A percentile compares a stretch with the other conserved stretches of the same genome.
phyloP scores from a whole-genome alignment of 129 eudicot genomes.

The Ambrosia artemisiifolia region DNA sequence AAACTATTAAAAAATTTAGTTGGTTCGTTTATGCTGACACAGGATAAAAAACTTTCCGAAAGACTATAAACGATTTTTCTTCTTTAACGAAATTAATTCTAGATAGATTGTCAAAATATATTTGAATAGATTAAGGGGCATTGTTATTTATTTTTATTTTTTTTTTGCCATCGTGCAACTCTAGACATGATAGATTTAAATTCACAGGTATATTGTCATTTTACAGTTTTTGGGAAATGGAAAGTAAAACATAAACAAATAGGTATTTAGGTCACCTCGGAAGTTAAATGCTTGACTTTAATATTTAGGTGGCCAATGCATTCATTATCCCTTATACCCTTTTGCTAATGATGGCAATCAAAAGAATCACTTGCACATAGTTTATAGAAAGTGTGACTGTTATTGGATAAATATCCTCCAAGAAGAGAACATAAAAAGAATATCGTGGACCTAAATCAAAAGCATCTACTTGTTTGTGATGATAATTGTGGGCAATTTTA shows the following conservation, averaged over 20 bases:
- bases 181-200: background rate
- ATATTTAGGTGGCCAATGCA: background rate
- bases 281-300: background rate
- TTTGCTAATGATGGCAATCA: background rate
- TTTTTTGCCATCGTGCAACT: background rate
- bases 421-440: background rate
- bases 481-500: background rate
- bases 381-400: background rate
- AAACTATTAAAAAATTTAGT: background rate
- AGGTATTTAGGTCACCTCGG: background rate
- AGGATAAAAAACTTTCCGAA: background rate
- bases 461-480: background rate
- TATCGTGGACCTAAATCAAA: background rate
- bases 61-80: no score
- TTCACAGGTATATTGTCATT: background rate
- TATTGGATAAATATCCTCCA: background rate
- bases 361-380: background rate
- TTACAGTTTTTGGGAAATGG: background rate
- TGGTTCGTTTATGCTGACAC: background rate
- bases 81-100: background rate
- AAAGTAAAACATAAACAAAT: no score
- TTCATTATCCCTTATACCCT: background rate
- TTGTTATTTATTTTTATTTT: no score
- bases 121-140: background rate
- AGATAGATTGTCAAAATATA: background rate